A percentile compares a stretch with the other conserved stretches of the same genome.
Evolutionary conservation across 805 yeast genomes (phyloP).

Genomic region (Debaryomyces tyrocola): DNA sequence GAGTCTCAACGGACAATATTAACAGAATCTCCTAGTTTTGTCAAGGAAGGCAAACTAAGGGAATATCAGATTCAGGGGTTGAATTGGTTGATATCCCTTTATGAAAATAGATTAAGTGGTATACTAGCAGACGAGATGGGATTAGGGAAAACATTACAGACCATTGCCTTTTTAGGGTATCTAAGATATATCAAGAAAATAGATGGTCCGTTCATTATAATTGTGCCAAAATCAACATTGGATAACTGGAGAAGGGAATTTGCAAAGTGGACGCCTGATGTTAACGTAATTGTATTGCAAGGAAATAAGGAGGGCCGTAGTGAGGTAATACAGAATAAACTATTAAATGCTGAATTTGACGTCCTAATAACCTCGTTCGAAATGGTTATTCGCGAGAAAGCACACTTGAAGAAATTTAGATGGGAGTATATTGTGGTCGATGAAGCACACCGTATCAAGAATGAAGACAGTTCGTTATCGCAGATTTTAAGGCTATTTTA

Average conservation of each 20-base stretch:
- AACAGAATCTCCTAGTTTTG: slow-evolving; percentile 79
- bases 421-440: slow-evolving; percentile 96
- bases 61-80: slow-evolving; percentile 94
- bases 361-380: slow-evolving; percentile 90
- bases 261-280: slow-evolving; percentile 94
- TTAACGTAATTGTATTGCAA: slow-evolving; percentile 78
- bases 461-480: slow-evolving; percentile 88
- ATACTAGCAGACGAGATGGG: slow-evolving; percentile 99
- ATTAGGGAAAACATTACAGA: slow-evolving; percentile 91
- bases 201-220: slow-evolving; percentile 87
- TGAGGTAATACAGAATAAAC: slow-evolving; percentile 53
- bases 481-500: slow-evolving; percentile 89
- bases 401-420: slow-evolving; percentile 72
- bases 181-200: slow-evolving; percentile 73
- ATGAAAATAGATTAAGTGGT: slow-evolving; percentile 87
- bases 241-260: slow-evolving; percentile 97
- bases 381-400: slow-evolving; percentile 87
- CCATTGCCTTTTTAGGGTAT: slow-evolving; percentile 88
- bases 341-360: slow-evolving; percentile 79
- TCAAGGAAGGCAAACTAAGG: slow-evolving; percentile 70
- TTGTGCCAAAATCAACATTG: slow-evolving; percentile 93
- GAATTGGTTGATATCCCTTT: slow-evolving; percentile 88
- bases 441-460: slow-evolving; percentile 96
- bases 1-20: slow-evolving; percentile 60
- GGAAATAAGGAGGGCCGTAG: slow-evolving; percentile 85